Evolutionary conservation across 2,329 filamentous ascomycete genomes (phyloP).

Genomic region (Tolypocladium cylindrosporum): DNA sequence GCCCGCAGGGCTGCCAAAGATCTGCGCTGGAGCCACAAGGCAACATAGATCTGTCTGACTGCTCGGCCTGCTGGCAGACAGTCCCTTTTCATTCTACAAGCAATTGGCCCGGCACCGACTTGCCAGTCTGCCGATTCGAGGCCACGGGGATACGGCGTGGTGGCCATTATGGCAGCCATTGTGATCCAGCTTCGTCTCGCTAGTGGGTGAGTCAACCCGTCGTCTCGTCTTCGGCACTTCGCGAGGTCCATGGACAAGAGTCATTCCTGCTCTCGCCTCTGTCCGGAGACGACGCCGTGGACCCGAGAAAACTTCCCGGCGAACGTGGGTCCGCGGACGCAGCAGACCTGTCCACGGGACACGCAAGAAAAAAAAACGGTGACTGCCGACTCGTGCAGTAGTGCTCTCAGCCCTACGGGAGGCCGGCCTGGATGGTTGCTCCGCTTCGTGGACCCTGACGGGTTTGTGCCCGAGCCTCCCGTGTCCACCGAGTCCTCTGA

Average conservation of each 20-base stretch:
- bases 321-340: background rate
- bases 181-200: background rate
- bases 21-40: background rate
- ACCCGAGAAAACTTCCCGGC: background rate
- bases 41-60: no score
- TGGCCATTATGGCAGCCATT: background rate
- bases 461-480: background rate
- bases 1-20: background rate
- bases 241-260: background rate
- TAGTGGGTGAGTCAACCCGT: background rate
- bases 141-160: no score
- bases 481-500: background rate
- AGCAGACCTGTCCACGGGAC: background rate
- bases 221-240: background rate
- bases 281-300: background rate
- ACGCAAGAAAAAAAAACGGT: background rate
- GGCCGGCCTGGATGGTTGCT: background rate
- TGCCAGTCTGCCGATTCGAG: background rate
- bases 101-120: background rate
- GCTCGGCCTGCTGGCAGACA: background rate
- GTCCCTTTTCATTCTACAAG: no score
- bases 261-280: background rate
- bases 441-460: background rate
- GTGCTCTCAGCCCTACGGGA: background rate
- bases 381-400: background rate